Base-by-base conservation (phyloP, 2,329 filamentous ascomycete species). In the Dactylellina sp. region DNA sequence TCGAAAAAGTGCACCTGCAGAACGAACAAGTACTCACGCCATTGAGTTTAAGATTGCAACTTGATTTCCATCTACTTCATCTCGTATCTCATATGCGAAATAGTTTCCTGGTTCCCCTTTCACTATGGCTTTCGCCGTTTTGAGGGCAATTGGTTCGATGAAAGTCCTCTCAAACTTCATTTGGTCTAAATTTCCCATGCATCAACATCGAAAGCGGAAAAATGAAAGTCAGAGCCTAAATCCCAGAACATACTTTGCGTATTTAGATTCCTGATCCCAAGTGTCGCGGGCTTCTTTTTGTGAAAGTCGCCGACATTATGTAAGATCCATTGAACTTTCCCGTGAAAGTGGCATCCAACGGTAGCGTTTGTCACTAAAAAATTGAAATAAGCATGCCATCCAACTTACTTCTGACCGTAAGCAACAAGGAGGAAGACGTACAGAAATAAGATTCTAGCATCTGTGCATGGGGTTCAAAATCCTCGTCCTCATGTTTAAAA, bases 81-180 rank as follows among this genome's bases (percentile, higher is more conserved):
- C 63, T 28, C 44, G 53, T 1, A 74, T 40, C 14, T 62, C 53
- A n/a, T 61, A 74, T 2, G 70, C 55, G 14, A 74, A 59, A 52
- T 61, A 74, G 16, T 57, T 64, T 18, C 61, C 61, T 35, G 32
- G 24, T 42, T 60, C 47, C 20, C 49, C 61, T 14, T 46, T 60
- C 7, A 60, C 42, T 24, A 60, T 65, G 14, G 61, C 55, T 42
- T 74, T 74, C 2, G 70, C 70, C 7, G 70, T 62, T 57, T 66
- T 66, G 24, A 74, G 63, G 2, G 61, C 61, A 50, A 74, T 74
- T 12, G 70, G 70, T 24, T 74, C 70, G 1, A 65, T 66, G 39
- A 74, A 74, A 1, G 61, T 47, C 25, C 61, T 74, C 18, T 74
- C 70, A 22, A 74, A 74, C 42, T 65, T 55, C 70, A 74, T 56